Evolutionary conservation across 345 rosid genomes (phyloP), one percentile per base, ranked within the genome.

Genomic region (Rhodamnia argentea): DNA sequence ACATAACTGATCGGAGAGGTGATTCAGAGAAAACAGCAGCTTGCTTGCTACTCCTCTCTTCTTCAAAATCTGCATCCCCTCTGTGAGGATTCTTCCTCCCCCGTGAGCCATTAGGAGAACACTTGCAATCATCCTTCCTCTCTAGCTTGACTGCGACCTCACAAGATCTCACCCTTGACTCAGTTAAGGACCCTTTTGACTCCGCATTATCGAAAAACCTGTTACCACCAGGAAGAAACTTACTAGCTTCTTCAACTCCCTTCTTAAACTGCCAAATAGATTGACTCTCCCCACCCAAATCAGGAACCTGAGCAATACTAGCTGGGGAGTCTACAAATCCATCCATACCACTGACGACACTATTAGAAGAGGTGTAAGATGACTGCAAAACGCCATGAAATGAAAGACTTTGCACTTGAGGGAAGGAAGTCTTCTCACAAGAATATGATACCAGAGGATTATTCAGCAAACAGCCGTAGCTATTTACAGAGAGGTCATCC

Each of bases 241-340:
- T 95, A 70, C 85, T 92, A 59, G 93, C 97, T 92, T 95, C 98
- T 89, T 95, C 96, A 87, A 92, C 92, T 86, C 96, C 99, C 85
- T 92, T 92, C 87, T 86, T 91, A 88, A 96, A 96, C 89, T 93
- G 94, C 90, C 91, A 93, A 89, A 94, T 90, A 51, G 96, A 94
- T 87, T 90, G 93, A 85, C 86, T 92, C 89, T 92, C 96, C 5
- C 89, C 53, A 74, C 84, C 89, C 86, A 86, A 90, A 86, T 91
- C 92, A 58, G 90, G 90, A 23, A 85, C 83, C 82, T 85, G 89
- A 87, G 90, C 87, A 54, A 87, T 85, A 90, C 91, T 89, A 16
- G 83, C 88, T 0, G 95, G 93, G 52, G 95, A 94, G 81, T 95
- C 93, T 47, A 91, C 90, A 55, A 88, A 75, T 62, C 92, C 92